These are phyloP conservation scores for Phytophthora boehmeriae DNA, from an alignment of 352 stramenopile genomes.

Conservation along the genomic window DNA sequence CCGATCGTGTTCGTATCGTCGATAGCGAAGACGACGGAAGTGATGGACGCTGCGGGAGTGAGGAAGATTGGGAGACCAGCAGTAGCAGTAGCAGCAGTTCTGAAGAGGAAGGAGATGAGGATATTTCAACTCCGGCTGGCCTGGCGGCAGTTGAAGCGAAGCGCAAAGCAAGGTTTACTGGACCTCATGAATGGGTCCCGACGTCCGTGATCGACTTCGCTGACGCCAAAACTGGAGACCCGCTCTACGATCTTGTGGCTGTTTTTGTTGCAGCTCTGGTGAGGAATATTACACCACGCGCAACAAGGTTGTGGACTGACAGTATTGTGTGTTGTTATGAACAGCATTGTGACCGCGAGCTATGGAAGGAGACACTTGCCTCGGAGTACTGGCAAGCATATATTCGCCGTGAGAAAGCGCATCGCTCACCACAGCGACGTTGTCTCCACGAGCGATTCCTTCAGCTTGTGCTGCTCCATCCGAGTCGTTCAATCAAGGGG, in stretches of 20 bases:
- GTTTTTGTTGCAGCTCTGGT: constrained; percentile 84
- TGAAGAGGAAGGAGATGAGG: constrained; percentile 49
- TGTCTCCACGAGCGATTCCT: constrained; percentile 68
- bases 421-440: constrained; percentile 23
- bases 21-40: constrained; percentile 36
- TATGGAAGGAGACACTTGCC: constrained; percentile 64
- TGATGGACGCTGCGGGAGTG: constrained; percentile 24
- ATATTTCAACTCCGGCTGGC: constrained; percentile 21
- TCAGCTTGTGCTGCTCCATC: constrained; percentile 77
- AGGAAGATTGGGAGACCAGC: constrained; percentile 58
- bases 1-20: constrained; percentile 19
- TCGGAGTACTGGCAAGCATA: constrained; percentile 81
- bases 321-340: constrained; percentile 4
- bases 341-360: constrained; percentile 67
- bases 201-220: constrained; percentile 87
- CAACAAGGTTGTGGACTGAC: constrained; percentile 9
- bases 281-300: constrained; percentile 17
- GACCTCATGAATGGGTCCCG: constrained; percentile 58
- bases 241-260: constrained; percentile 85
- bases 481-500: constrained; percentile 70
- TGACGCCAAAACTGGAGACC: constrained; percentile 86
- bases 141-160: constrained; percentile 39
- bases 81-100: constrained; percentile 60
- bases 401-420: constrained; percentile 45
- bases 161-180: constrained; percentile 56